Base-by-base conservation (phyloP, 2,329 filamentous ascomycete genomes). In the Penicillium janthinellum region DNA sequence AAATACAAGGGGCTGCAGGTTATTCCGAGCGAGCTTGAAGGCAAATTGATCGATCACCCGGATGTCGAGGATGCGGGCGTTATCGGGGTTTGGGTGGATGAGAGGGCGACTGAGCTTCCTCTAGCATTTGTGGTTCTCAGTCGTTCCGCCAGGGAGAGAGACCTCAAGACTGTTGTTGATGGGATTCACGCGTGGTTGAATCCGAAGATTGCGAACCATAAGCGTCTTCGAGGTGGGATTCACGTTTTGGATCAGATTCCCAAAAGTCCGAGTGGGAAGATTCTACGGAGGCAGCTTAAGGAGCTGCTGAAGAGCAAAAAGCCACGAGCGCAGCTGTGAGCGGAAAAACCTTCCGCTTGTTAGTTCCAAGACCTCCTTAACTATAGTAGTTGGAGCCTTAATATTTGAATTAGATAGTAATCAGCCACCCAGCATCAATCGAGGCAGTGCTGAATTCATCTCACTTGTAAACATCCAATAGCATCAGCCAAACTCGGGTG, bases 261-360 rank as follows among this genome's bases (percentile, higher is more conserved):
- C 0, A 69, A 74, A 42, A 75, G 70, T 57, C 68, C 69, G 3
- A 69, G 71, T 47, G 73, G 75, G 39, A 76, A 76, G 62, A 72
- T 72, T 42, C 20, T 71, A 52, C 56, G 70, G 7, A 54, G 70
- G n/a, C 60, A 70, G 55, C 41, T 72, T 49, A 70, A 70, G 55
- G 61, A 66, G 15, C 25, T 60, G 25, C 51, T 67, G 22, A 65
- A 67, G 45, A 65, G 49, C 51, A 64, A 59, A 38, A 52, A 44
- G n/a, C 57, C 63, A 1, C 69, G 68, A 54, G 59, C 64, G n/a
- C 54, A 55, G 22, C 38, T 67, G 39, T 67, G 49, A 31, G 8
- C 20, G 31, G 35, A 35, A 14, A 41, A 56, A 6, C 17, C 14
- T 8, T 31, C 22, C 44, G 47, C 15, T 25, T 34, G 15, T 48